These are phyloP conservation scores for Phyllosticta citriasiana DNA, from an alignment of 2,329 filamentous ascomycete genomes.

Conservation along the genomic window DNA sequence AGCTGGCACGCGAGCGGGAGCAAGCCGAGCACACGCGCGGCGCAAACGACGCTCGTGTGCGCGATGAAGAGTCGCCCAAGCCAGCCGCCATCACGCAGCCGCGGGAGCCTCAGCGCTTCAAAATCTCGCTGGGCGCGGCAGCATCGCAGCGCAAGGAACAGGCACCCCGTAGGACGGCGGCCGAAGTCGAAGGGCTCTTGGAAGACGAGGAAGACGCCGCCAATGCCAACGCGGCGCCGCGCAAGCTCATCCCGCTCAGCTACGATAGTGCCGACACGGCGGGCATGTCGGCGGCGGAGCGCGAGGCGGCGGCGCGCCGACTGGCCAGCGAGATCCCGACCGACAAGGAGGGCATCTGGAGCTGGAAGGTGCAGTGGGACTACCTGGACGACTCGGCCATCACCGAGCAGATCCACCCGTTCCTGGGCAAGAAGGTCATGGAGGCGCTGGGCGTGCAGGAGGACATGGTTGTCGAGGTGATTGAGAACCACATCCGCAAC, in stretches of 20 bases:
- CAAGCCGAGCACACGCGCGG: conserved; percentile 70
- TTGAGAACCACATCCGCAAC: conserved; percentile 75
- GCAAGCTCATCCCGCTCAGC: conserved; percentile 50
- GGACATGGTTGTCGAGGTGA: conserved; percentile 85
- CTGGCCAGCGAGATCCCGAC: conserved; percentile 85
- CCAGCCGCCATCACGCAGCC: conserved; percentile 26
- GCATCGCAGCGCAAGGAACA: conserved; percentile 62
- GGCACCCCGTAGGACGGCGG: conserved; percentile 64
- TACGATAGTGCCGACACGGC: conserved; percentile 34
- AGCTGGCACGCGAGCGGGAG: conserved; percentile 57
- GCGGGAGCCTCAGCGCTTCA: conserved; percentile 66
- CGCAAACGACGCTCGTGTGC: conserved; percentile 75
- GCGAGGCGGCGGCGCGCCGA: conserved; percentile 68
- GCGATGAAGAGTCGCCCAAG: conserved; percentile 48
- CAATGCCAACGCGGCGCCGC: conserved; percentile 51
- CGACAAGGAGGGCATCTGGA: conserved; percentile 78
- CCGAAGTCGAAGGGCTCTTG: conserved; percentile 86
- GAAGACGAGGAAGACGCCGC: conserved; percentile 83
- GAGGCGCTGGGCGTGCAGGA: conserved; percentile 95
- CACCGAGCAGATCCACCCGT: conserved; percentile 78
- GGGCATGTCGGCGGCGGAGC: conserved; percentile 72
- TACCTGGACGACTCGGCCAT: conserved; percentile 74
- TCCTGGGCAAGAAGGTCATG: conserved; percentile 96
- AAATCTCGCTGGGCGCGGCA: conserved; percentile 81
- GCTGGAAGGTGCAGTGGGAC: conserved; percentile 89